Conservation (phyloP, 2,329 filamentous ascomycete genomes). For the Intubia oerlemansii region DNA sequence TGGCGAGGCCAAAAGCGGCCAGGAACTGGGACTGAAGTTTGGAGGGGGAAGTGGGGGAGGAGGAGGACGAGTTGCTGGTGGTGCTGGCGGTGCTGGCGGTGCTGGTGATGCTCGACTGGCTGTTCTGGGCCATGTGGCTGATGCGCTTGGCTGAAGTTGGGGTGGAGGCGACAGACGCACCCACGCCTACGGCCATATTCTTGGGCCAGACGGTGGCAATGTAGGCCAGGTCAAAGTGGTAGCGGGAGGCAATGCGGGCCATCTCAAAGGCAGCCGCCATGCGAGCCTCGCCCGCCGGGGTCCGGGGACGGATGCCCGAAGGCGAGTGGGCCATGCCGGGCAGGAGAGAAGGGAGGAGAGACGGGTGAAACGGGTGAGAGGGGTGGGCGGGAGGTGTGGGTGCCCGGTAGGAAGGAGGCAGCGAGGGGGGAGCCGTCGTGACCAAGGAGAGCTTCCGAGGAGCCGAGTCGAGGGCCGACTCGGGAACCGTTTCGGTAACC, state of each 20-base stretch:
- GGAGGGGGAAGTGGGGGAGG: too few relatives aligned
- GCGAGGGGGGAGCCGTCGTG: constrained; percentile 8
- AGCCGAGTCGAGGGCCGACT: not conserved
- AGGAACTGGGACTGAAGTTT: constrained; percentile 23
- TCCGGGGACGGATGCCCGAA: constrained; percentile 2
- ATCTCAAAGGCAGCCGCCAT: constrained; percentile 30
- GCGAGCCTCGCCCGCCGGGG: constrained; percentile 23
- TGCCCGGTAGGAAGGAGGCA: constrained; percentile 10
- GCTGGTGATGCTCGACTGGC: not conserved
- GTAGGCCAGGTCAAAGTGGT: constrained; percentile 36
- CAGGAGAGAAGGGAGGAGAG: constrained; percentile 9
- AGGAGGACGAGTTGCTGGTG: constrained; percentile 6
- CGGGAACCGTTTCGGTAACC: too few relatives aligned
- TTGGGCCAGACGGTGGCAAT: constrained; percentile 36
- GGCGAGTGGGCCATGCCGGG: constrained; percentile 2
- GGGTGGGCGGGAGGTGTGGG: constrained; percentile 4
- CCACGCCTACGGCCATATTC: constrained; percentile 9
- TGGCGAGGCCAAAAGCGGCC: constrained; percentile 30
- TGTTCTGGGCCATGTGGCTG: not conserved
- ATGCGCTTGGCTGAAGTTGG: not conserved
- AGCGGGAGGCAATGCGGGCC: constrained; percentile 30
- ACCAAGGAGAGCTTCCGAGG: too few relatives aligned
- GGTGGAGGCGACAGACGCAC: not conserved
- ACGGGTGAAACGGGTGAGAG: constrained; percentile 3
- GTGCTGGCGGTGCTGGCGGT: constrained; percentile 1